A percentile compares a stretch with the other conserved stretches of the same genome.
These are phyloP conservation scores for Drechslerella coelobrocha DNA, from an alignment of 2,329 filamentous ascomycete genomes.

Conservation along the genomic window DNA sequence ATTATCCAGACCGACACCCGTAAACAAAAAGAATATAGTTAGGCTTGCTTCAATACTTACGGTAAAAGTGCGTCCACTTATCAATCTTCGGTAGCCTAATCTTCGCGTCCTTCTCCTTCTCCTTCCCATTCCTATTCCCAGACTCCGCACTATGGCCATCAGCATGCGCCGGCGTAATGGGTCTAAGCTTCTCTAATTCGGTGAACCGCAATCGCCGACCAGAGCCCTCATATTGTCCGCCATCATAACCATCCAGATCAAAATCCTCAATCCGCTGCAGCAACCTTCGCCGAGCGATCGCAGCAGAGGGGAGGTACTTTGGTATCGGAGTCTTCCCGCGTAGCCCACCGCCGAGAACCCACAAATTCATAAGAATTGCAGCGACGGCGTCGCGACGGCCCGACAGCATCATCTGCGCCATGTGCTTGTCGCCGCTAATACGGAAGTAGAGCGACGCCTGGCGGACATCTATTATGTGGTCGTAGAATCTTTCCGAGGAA, in stretches of 20 bases:
- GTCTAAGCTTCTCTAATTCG: slow-evolving; percentile 34
- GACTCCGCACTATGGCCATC: slow-evolving; percentile 46
- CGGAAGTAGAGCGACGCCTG: slow-evolving; percentile 68
- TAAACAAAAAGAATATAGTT: slow-evolving; percentile 60
- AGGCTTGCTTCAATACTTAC: slow-evolving; percentile 59
- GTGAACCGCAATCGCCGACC: slow-evolving; percentile 28
- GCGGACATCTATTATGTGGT: slow-evolving; percentile 66
- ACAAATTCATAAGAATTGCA: slow-evolving; percentile 66
- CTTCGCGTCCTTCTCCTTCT: slow-evolving; percentile 53
- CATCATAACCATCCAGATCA: slow-evolving; percentile 57
- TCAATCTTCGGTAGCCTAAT: slow-evolving; percentile 55
- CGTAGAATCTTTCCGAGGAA: slow-evolving; percentile 67
- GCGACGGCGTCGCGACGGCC: slow-evolving; percentile 67
- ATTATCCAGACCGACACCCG: slow-evolving; percentile 33
- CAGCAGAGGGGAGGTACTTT: slow-evolving; percentile 66
- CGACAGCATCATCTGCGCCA: slow-evolving; percentile 62
- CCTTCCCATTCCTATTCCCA: slow-evolving; percentile 6
- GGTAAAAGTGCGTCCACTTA: slow-evolving; percentile 67
- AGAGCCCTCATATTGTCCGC: slow-evolving; percentile 18
- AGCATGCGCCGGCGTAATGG: neutral
- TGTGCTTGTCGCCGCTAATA: slow-evolving; percentile 63
- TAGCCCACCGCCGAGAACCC: slow-evolving; percentile 66
- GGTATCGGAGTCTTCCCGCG: slow-evolving; percentile 59
- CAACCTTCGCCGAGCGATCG: slow-evolving; percentile 64
- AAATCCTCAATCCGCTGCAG: slow-evolving; percentile 63